These are phyloP conservation scores for Schoenoplectus triqueter DNA, from an alignment of 202 grass and related monocot genomes.

Conservation along the genomic window DNA sequence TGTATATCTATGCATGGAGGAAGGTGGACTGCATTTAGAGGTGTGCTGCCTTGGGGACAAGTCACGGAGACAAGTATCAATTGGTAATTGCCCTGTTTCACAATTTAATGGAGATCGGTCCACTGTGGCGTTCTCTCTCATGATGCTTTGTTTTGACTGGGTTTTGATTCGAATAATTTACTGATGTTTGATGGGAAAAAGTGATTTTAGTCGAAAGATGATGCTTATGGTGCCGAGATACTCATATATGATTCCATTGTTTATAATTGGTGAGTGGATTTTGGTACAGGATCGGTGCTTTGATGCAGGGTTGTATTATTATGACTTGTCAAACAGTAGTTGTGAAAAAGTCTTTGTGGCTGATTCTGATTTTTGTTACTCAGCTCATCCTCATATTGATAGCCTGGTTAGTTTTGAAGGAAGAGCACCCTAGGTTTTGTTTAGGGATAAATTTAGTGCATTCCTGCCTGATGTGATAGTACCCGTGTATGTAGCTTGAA, in stretches of 20 bases:
- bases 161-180: conserved; percentile 4
- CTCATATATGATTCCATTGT: conserved; percentile 33
- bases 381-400: conserved; percentile 32
- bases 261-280: conserved; percentile 26
- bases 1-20: background rate
- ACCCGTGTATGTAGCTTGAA: background rate
- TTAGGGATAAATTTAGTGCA: background rate
- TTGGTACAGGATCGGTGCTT: conserved; percentile 32
- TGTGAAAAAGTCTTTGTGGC: conserved; percentile 24
- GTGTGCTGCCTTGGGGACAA: conserved; percentile 4
- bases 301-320: conserved; percentile 35
- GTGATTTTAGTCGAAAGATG: conserved; percentile 25
- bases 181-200: background rate
- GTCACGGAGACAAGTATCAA: background rate
- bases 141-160: conserved; percentile 17
- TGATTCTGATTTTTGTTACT: conserved; percentile 31
- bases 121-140: conserved; percentile 11
- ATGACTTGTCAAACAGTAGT: conserved; percentile 26
- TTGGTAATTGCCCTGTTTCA: background rate
- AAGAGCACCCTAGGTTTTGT: background rate
- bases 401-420: conserved; percentile 22
- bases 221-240: conserved; percentile 23
- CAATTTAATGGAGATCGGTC: background rate
- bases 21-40: background rate
- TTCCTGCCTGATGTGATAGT: background rate